Percentiles rank a stretch among this genome's conserved stretches.
Evolutionary conservation across 106 monocot species (phyloP).

Genomic region (Platanthera guangdongensis): DNA sequence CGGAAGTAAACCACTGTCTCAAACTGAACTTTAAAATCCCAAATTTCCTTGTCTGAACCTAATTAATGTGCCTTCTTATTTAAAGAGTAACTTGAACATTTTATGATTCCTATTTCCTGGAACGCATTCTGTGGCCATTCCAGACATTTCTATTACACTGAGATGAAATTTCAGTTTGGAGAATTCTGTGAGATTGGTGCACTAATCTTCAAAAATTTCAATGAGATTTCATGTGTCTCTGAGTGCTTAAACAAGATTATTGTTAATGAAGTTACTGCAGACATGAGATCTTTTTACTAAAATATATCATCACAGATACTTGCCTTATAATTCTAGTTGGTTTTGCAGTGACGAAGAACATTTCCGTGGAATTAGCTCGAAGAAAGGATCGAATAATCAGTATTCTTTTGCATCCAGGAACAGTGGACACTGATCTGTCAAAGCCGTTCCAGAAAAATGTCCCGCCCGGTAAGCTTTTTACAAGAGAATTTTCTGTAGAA

Average conservation of each 20-base stretch:
- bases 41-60: too few relatives aligned
- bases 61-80: too few relatives aligned
- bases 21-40: too few relatives aligned
- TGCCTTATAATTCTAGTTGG: neutral
- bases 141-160: too few relatives aligned
- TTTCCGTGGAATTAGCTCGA: conserved; percentile 69
- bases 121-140: too few relatives aligned
- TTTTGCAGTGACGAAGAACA: conserved; percentile 73
- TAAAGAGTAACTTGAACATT: too few relatives aligned
- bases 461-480: conserved; percentile 78
- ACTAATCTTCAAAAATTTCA: neutral
- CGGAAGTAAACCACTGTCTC: too few relatives aligned
- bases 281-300: neutral
- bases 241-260: neutral
- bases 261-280: neutral
- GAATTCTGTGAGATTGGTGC: neutral
- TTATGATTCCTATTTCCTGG: too few relatives aligned
- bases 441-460: conserved; percentile 86
- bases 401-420: conserved; percentile 92
- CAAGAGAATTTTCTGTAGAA: conserved; percentile 65
- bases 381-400: conserved; percentile 84
- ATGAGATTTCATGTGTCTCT: neutral
- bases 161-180: too few relatives aligned
- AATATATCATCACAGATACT: neutral
- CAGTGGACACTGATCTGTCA: conserved; percentile 91